phyloP scores from a whole-genome alignment of 495 filamentous ascomycete genomes.

The Halenospora varia region DNA sequence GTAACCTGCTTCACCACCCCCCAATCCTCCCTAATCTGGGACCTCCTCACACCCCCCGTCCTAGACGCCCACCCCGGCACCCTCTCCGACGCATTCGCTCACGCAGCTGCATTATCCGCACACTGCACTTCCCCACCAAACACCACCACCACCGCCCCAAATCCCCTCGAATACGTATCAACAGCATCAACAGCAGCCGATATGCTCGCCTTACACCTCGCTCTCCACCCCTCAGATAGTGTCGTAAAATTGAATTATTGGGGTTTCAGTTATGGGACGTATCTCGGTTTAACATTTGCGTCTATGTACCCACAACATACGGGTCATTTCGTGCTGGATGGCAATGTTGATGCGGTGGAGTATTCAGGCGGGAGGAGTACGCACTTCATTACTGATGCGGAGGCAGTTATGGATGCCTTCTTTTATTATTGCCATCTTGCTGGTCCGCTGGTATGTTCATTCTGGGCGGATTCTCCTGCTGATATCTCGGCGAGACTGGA shows the following conservation, averaged over 20 bases:
- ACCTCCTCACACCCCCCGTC: conserved; percentile 32
- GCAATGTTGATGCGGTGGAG: conserved; percentile 44
- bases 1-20: conserved; percentile 38
- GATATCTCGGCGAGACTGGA: conserved; percentile 31
- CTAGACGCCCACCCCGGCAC: conserved; percentile 36
- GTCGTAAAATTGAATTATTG: conserved; percentile 45
- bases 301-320: conserved; percentile 45
- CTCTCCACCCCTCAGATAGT: conserved; percentile 27
- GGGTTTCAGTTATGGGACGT: conserved; percentile 52
- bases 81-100: conserved; percentile 36
- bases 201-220: conserved; percentile 29
- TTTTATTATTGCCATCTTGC: conserved; percentile 47
- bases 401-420: conserved; percentile 49
- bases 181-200: conserved; percentile 39
- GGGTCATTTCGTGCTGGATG: conserved; percentile 45
- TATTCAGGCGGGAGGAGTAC: conserved; percentile 42
- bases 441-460: conserved; percentile 42
- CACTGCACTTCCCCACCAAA: conserved; percentile 26
- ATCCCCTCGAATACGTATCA: conserved; percentile 26
- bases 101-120: conserved; percentile 33
- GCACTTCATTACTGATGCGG: conserved; percentile 47
- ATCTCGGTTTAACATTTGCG: conserved; percentile 48
- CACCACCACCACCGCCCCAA: conserved; percentile 7
- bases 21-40: conserved; percentile 34
- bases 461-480: too few relatives aligned